Base-by-base conservation (phyloP, 1,284 basidiomycete genomes). In the Sporisorium sorghi region DNA sequence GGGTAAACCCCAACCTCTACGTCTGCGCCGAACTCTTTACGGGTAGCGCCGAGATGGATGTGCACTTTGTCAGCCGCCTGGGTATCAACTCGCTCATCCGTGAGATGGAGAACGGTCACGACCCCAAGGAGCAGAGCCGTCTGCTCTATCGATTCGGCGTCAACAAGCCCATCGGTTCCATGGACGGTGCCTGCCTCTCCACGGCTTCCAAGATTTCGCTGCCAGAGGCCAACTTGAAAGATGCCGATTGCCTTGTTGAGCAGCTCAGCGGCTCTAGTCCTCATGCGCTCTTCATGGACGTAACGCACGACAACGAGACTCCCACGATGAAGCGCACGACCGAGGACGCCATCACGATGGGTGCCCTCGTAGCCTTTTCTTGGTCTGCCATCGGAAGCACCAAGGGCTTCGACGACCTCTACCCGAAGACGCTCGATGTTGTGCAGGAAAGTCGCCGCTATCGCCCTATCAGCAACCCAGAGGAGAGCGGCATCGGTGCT, bases 11-110 rank as follows among this genome's bases (percentile, higher is more conserved):
- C 1, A 89, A 99, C 81, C 87, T 99, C 35, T 98, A 98, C 81
- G 90, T 99, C 47, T 95, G 93, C 83, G 96, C 96, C 5, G 96
- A 99, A 85, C 88, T 99, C 39, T 99, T 99, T 85, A 98, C 97
- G 0, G 97, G 96, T 3, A 94, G 89, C 76, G 93, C 96, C 85
- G 93, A 95, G 74, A 97, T 90, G 90, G 80, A 82, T 47, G 66
- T 76, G 46, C 68, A 79, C 50, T 82, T 82, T 28, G 80, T 82
- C 52, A 76, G 69, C 46, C 77, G 78, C 11, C 76, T 82, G 37
- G 80, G 80, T n/a, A 64, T 82, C 63, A 82, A 82, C 57, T 72
- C 68, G 6, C 62, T 82, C 21, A 82, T 82, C 43, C 73, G 80
- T n/a, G 80, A 82, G 56, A 79, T 81, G 77, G 77, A 81, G 44